Base-by-base conservation (phyloP, 1,284 basidiomycete species). In the Ustilago crameri region DNA sequence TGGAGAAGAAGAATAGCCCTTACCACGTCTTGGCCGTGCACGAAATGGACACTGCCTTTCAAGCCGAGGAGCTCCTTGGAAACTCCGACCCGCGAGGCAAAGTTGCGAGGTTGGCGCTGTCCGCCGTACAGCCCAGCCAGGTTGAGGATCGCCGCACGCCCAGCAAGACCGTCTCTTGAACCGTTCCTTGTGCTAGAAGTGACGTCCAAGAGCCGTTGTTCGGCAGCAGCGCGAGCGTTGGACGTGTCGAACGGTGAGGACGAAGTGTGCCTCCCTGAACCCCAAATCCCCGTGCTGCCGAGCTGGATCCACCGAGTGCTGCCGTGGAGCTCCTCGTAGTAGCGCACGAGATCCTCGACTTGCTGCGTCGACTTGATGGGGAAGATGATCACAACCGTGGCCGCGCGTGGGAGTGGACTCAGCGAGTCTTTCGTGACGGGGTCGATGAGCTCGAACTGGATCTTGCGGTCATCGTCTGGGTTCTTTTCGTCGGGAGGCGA, bases 311-410 rank as follows among this genome's bases (percentile, higher is more conserved):
- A 80, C n/a, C 67, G 54, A 1, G 68, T 59, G 4, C 41, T 12
- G 10, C 62, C 65, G 20, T 72, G 62, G 15, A 62, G 34, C 24
- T 56, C 20, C 44, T 74, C 57, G 43, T 78, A 80, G n/a, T 63
- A 45, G 23, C 53, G 24, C 26, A 80, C 64, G 1, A 80, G 62
- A 17, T 63, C 57, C 23, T 67, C 60, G 8, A 78, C 69, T 20
- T 68, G 73, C 12, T 63, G 49, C 5, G 51, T 37, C 3, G 48
- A 34, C 35, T 78, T 77, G 57, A 80, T 65, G 43, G 76, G 76
- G 72, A 91, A 91, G 8, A 88, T 87, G 48, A 91, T 87, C 20
- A 90, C 81, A 4, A 91, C 86, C 0, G 88, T 89, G 45, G 80
- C 81, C 10, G 90, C 89, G 52, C 85, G 83, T 0, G 90, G 90